Evolutionary conservation across 345 rosid genomes (phyloP), one percentile per base, ranked within the genome.

Genomic region (Ceriops decandra): DNA sequence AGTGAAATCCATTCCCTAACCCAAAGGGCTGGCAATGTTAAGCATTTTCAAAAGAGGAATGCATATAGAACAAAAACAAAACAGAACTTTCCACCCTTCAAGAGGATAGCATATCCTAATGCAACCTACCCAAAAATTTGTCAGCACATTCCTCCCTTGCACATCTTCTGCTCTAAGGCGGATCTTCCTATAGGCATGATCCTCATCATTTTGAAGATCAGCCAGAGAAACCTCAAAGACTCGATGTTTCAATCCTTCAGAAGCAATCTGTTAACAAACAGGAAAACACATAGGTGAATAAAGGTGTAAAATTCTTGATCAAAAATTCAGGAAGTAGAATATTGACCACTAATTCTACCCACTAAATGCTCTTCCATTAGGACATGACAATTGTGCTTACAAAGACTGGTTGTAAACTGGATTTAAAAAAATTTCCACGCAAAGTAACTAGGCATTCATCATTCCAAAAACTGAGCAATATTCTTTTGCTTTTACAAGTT

Each of bases 141-240:
- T 85, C 76, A 95, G 65, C 35, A 92, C 98, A 75, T 90, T 92
- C 75, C 79, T 87, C 6, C 97, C 95, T 57, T 95, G 98, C 52
- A 92, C 97, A 80, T 95, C 99, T 69, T 95, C 98, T 68, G 90
- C 96, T 82, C 99, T 90, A 77, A 95, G 82, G 52, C 93, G 83
- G 61, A 91, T 95, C 87, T 95, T 91, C 70, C 97, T 86, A 87
- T 82, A 95, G 2, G 98, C 79, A 7, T 88, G 81, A 36, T 95
- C 99, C 72, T 95, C 98, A 57, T 91, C 96, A 56, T 64, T 68
- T 67, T 91, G 93, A 72, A 95, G 97, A 74, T 95, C 99, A 61
- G 95, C 96, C 22, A 91, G 82, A 3, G 99, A 95, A 28, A 87
- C 61, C 85, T 91, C 99, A 76, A 91, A 88, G 64, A 91, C 92